These are phyloP conservation scores for Limonium bicolor DNA, from an alignment of 148 eudicot species.

Conservation along the genomic window DNA sequence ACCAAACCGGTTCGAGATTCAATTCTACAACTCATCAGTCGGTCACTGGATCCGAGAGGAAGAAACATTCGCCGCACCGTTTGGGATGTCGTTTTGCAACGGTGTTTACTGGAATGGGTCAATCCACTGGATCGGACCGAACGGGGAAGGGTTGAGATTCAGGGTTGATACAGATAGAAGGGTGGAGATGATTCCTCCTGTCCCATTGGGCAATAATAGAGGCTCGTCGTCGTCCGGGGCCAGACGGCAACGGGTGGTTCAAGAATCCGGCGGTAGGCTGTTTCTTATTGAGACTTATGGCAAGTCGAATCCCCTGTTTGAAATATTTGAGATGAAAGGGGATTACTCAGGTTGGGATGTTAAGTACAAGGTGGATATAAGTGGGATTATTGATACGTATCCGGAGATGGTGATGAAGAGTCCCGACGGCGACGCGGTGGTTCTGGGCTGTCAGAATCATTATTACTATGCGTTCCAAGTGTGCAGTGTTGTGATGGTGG, in stretches of 20 bases:
- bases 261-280: conserved; percentile 2
- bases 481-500: neutral
- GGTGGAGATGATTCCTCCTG: too few species aligned
- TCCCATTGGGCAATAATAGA: too few species aligned
- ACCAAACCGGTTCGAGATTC: neutral
- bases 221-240: neutral
- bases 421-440: too few species aligned
- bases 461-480: neutral
- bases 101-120: conserved; percentile 2
- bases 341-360: neutral
- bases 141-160: too few species aligned
- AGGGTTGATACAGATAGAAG: too few species aligned
- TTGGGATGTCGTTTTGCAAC: too few species aligned
- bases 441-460: neutral
- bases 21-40: conserved; percentile 1
- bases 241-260: neutral
- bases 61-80: too few species aligned
- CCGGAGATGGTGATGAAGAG: neutral
- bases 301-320: too few species aligned
- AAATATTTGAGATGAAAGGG: conserved; percentile 1
- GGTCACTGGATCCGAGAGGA: neutral
- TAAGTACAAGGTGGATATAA: neutral
- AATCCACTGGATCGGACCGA: conserved; percentile 1
- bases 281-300: neutral
- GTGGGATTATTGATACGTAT: neutral